Conservation (phyloP, 768 basidiomycete species). For the Gloeostereum incarnatum region DNA sequence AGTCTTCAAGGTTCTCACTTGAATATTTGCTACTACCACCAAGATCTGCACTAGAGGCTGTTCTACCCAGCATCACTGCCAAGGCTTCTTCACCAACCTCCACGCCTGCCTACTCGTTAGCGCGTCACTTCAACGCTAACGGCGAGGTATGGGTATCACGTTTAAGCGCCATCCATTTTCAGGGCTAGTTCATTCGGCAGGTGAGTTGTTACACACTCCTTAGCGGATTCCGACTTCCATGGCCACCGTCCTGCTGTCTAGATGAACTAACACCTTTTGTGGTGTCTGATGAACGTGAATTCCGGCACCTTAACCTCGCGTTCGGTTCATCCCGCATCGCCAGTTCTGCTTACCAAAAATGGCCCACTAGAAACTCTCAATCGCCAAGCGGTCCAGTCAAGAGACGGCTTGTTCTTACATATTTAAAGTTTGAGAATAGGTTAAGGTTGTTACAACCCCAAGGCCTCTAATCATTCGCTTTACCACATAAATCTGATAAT, state of each 20-base stretch:
- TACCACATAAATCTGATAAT: constrained; percentile 57
- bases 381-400: constrained; percentile 75
- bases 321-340: constrained; percentile 66
- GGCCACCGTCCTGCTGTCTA: constrained; percentile 85
- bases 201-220: constrained; percentile 87
- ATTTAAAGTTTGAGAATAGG: constrained; percentile 79
- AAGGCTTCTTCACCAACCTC: constrained; percentile 73
- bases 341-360: constrained; percentile 71
- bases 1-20: constrained; percentile 82
- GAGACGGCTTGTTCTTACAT: constrained; percentile 79
- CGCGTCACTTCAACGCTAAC: constrained; percentile 62
- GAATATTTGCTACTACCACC: constrained; percentile 87
- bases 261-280: constrained; percentile 82
- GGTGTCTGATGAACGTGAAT: constrained; percentile 81
- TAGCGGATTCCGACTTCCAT: constrained; percentile 82
- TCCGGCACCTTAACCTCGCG: constrained; percentile 70
- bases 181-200: constrained; percentile 88
- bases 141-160: constrained; percentile 80
- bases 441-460: constrained; percentile 85
- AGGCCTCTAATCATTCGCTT: constrained; percentile 91
- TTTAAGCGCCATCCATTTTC: constrained; percentile 89
- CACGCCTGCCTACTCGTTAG: constrained; percentile 73
- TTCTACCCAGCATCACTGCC: constrained; percentile 67
- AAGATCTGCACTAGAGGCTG: constrained; percentile 81
- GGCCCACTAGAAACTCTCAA: constrained; percentile 76